Evolutionary conservation across 805 yeast genomes (phyloP), one percentile per base, ranked within the genome.

Genomic region (Candida patagonica): DNA sequence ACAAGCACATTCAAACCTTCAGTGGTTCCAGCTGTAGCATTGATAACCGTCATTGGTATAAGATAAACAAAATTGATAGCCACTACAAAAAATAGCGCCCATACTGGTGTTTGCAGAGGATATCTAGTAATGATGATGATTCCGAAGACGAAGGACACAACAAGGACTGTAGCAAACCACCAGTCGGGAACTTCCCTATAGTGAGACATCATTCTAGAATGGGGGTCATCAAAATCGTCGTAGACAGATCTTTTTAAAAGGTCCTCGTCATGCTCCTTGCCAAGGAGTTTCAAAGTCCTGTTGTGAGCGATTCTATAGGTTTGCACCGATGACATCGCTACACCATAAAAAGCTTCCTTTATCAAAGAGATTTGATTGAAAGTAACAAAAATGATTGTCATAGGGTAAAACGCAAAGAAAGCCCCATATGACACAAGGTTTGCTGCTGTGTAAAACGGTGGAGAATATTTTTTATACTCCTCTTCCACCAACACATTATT

Each of bases 161-260:
- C 46, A 12, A 76, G 60, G 24, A 78, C 63, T 10, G 63, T 43
- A 12, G 73, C 41, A 24, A 72, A 80, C 83, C 86, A 78, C 78
- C 78, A 75, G 47, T 76, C 81, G 1, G 89, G 92, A 16, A 78
- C 85, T 46, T 80, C 85, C 22, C 68, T 68, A 55, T 79, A 79
- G 6, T 40, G 34, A 6, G 50, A 26, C 42, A 50, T 47, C 43
- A 45, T 31, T 23, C 44, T 40, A 10, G 45, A 38, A 37, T 41
- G 43, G 16, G 38, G 44, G 37, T 50, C 54, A 30, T 26, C 26
- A 5, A 13, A 20, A 23, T 33, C 13, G 13, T 21, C 23, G 19
- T 30, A 30, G 30, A 24, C 34, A 16, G 29, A 23, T 19, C 39
- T 27, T 22, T 40, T 40, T n/a, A n/a, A n/a, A n/a, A n/a, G n/a